Evolutionary conservation across 2,329 filamentous ascomycete species (phyloP).

Genomic region (Penicillium sp.): DNA sequence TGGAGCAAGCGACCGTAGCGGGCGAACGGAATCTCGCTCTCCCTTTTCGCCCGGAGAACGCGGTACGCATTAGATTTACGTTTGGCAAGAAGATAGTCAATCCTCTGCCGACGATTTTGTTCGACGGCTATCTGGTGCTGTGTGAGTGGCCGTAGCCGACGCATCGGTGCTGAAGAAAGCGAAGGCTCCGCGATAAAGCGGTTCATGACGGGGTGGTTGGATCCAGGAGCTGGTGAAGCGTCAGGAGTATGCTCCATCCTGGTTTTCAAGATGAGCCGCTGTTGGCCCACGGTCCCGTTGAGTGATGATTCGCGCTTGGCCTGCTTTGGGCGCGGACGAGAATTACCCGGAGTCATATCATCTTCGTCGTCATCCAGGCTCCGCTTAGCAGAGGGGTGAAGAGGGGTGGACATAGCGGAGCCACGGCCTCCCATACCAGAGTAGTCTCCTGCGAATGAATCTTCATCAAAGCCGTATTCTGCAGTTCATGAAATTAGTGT

Average conservation of each 20-base stretch:
- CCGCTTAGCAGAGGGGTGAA: conserved; percentile 37
- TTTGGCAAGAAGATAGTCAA: conserved; percentile 47
- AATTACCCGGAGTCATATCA: conserved; percentile 37
- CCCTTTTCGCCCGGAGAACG: conserved; percentile 37
- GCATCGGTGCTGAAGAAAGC: conserved; percentile 28
- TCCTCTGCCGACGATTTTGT: conserved; percentile 47
- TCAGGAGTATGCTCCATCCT: conserved; percentile 44
- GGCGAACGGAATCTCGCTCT: conserved; percentile 40
- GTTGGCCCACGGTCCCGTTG: conserved; percentile 36
- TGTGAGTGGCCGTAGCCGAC: conserved; percentile 47
- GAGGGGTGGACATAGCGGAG: conserved; percentile 37
- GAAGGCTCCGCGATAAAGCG: conserved; percentile 39
- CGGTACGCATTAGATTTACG: conserved; percentile 40
- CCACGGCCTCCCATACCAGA: conserved; percentile 29
- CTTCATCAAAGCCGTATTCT: conserved; percentile 35
- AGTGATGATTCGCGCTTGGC: conserved; percentile 38
- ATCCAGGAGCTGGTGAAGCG: conserved; percentile 44
- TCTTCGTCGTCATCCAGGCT: conserved; percentile 42
- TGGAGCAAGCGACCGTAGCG: conserved; percentile 43
- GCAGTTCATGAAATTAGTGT: conserved; percentile 6
- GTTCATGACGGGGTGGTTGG: conserved; percentile 42
- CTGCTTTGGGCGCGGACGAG: conserved; percentile 40
- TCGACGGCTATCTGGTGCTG: conserved; percentile 51
- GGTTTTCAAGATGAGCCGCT: conserved; percentile 45
- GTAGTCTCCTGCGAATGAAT: conserved; percentile 32